Percentiles rank a stretch among this genome's conserved stretches.
phyloP scores from a whole-genome alignment of 495 filamentous ascomycete species.

The Aspergillus ellipticus region DNA sequence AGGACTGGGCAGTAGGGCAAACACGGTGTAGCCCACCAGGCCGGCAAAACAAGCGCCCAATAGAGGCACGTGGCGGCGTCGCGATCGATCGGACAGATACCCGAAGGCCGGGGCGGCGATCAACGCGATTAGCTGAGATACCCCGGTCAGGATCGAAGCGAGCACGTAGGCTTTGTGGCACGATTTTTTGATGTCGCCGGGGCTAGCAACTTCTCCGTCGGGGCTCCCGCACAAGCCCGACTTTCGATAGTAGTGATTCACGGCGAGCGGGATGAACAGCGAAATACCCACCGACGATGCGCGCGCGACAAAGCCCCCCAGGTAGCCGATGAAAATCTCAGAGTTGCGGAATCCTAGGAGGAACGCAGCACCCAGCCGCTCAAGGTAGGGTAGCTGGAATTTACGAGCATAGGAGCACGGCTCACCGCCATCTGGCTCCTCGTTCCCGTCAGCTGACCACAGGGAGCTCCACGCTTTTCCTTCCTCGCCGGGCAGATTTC shows the following conservation, averaged over 20 bases:
- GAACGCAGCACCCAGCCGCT: conserved; percentile 58
- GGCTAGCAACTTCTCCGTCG: conserved; percentile 45
- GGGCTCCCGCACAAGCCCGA: conserved; percentile 71
- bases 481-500: conserved; percentile 72
- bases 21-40: conserved; percentile 68
- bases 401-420: conserved; percentile 3
- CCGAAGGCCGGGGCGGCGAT: conserved; percentile 84
- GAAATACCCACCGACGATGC: conserved; percentile 95
- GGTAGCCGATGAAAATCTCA: conserved; percentile 79
- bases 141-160: conserved; percentile 78
- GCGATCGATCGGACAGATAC: conserved; percentile 62
- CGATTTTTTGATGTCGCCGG: conserved; percentile 66
- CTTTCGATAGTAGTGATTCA: conserved; percentile 84
- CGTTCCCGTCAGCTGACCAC: conserved; percentile 16
- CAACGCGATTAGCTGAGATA: conserved; percentile 81
- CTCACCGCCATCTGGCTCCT: conserved; percentile 1
- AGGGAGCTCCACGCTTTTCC: conserved; percentile 61
- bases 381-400: conserved; percentile 28
- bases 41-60: conserved; percentile 67
- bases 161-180: conserved; percentile 83
- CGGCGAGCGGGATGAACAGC: conserved; percentile 85
- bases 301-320: conserved; percentile 92
- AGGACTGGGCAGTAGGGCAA: conserved; percentile 67
- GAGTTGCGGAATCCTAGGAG: conserved; percentile 68
- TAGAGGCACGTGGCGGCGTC: conserved; percentile 67